Evolutionary conservation across 768 basidiomycete species (phyloP).

Genomic region (Guyanaporus albipodus): DNA sequence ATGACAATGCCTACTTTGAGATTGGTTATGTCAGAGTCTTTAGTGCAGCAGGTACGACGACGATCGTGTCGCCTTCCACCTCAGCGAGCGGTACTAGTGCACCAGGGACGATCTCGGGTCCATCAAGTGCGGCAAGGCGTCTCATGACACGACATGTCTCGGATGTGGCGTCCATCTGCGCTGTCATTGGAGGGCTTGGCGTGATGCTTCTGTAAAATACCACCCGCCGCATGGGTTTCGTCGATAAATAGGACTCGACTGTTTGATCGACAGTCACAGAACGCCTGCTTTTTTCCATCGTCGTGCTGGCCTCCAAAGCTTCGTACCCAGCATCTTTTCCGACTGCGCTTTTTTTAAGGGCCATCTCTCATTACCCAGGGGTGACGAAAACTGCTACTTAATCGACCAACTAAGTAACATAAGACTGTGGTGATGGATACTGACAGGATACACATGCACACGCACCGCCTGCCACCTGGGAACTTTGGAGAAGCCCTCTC

Average conservation of each 20-base stretch:
- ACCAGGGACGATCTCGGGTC: constrained; percentile 8
- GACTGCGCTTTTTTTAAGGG: not conserved
- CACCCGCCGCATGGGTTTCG: not conserved
- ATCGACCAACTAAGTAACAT: no score
- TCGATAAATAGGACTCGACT: not conserved
- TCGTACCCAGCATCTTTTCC: no score
- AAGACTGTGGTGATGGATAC: constrained; percentile 4
- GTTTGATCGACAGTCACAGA: no score
- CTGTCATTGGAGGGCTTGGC: constrained; percentile 14
- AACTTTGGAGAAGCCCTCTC: constrained; percentile 5
- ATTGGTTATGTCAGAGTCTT: constrained; percentile 56
- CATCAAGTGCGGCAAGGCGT: constrained; percentile 10
- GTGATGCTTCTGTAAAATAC: constrained; percentile 9
- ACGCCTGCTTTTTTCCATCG: no score
- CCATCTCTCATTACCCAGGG: not conserved
- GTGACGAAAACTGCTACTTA: no score
- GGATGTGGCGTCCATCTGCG: constrained; percentile 9
- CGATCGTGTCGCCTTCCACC: constrained; percentile 20
- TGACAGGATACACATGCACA: no score
- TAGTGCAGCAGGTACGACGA: constrained; percentile 32
- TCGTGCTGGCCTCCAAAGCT: no score
- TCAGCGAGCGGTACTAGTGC: constrained; percentile 16
- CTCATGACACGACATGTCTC: not conserved
- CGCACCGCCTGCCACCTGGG: constrained; percentile 1
- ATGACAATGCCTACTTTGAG: constrained; percentile 70